Evolutionary conservation across 176 grass and related monocot genomes (phyloP).

Genomic region (Phyllostachys edulis): DNA sequence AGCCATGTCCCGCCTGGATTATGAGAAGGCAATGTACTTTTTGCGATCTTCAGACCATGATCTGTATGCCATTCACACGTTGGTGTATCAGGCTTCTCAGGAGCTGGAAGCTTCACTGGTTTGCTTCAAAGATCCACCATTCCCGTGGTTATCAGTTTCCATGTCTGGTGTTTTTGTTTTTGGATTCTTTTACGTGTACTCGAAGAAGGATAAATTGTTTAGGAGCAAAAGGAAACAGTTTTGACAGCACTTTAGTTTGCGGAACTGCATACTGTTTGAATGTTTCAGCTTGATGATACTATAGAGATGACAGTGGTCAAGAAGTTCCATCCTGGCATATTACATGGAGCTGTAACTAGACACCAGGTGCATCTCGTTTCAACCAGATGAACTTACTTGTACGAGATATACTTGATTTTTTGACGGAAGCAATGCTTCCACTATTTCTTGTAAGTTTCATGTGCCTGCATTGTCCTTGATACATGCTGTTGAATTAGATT

Average conservation of each 20-base stretch:
- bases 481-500: conserved; percentile 15
- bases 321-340: conserved; percentile 34
- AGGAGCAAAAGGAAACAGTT: conserved; percentile 89
- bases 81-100: conserved; percentile 82
- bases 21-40: conserved; percentile 81
- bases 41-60: conserved; percentile 87
- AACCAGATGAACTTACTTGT: conserved; percentile 36
- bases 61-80: conserved; percentile 72
- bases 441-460: conserved; percentile 40
- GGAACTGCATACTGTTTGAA: conserved; percentile 32
- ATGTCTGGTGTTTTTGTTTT: conserved; percentile 71
- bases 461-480: conserved; percentile 32
- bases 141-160: conserved; percentile 82
- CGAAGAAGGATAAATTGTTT: conserved; percentile 76
- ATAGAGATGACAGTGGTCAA: conserved; percentile 17
- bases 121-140: conserved; percentile 94
- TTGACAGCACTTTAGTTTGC: conserved; percentile 37
- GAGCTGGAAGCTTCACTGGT: conserved; percentile 83
- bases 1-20: conserved; percentile 84
- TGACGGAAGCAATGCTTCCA: conserved; percentile 29
- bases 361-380: conserved; percentile 30
- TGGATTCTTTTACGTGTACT: conserved; percentile 74
- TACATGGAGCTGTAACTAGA: conserved; percentile 19
- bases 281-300: conserved; percentile 31
- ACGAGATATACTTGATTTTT: conserved; percentile 24